Evolutionary conservation across 1,284 basidiomycete species (phyloP), one percentile per base, ranked within the genome.

Genomic region (Trichosporon faecale): DNA sequence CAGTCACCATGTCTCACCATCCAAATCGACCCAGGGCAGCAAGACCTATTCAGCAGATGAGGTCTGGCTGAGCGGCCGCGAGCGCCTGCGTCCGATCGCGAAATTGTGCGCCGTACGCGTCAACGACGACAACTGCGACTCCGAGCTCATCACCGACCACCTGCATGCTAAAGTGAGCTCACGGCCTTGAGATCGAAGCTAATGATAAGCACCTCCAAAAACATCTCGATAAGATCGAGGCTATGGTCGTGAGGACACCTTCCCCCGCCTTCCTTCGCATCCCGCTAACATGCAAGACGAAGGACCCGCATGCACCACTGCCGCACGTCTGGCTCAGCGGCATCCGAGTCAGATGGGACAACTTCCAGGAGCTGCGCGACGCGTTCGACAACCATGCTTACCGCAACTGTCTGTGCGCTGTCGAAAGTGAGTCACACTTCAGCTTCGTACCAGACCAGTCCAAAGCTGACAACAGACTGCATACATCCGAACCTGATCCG

Each of bases 391-490:
- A 31, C 21, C 33, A 44, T 18, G 63, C 63, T 21, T 64, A 37
- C 7, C 49, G 29, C 11, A 52, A 31, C 46, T 29, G 29, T 21
- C 31, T 52, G 46, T 66, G 65, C 49, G 49, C 33, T n/a, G 29
- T 66, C 16, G 29, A 66, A 55, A 40, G 65, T 66, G 31, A 25
- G 65, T 66, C n/a, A 7, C 44, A n/a, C 37, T 6, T 5, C 2
- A 35, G n/a, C 11, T 8, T 27, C 21, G 33, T 35, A 11, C 1
- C 18, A 18, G 8, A 8, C 16, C 18, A 14, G 6, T n/a, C 14
- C 79, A 21, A 16, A 33, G 49, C 65, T 66, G 65, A 66, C 46
- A 1, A n/a, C 40, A 66, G 65, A 66, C 49, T 66, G 65, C 21
- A 12, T 46, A 6, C 31, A 49, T 27, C 65, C 49, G 21, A 11